Percentiles rank a stretch among this genome's conserved stretches.
Evolutionary conservation across 192 early-diverging fungal genomes (phyloP).

Genomic region (Podochytrium sp.): DNA sequence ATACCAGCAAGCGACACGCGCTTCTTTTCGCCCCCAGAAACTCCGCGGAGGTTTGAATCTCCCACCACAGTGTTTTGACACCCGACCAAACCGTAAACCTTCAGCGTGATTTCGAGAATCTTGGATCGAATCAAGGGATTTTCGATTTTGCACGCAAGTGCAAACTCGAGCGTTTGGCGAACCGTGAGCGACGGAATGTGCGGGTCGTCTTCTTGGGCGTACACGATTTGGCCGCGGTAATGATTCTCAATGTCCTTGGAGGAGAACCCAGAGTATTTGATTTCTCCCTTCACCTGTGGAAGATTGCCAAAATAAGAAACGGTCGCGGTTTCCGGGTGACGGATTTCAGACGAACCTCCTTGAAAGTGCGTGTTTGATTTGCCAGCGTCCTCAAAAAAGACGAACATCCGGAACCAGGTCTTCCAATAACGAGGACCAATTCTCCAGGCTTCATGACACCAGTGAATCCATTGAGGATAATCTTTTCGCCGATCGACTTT

Average conservation of each 20-base stretch:
- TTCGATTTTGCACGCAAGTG: conserved; percentile 66
- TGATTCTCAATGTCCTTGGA: conserved; percentile 57
- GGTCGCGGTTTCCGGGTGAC: too few species aligned
- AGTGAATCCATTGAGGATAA: conserved; percentile 60
- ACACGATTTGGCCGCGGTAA: conserved; percentile 77
- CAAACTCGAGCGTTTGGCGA: conserved; percentile 77
- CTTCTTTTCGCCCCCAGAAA: conserved; percentile 88
- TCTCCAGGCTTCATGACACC: conserved; percentile 78
- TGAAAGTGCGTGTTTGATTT: conserved; percentile 56
- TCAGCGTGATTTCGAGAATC: conserved; percentile 49
- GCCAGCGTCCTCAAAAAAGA: conserved; percentile 65
- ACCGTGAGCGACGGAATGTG: conserved; percentile 80
- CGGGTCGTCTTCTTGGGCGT: conserved; percentile 80
- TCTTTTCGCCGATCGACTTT: background rate
- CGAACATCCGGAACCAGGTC: conserved; percentile 72
- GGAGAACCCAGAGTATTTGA: conserved; percentile 71
- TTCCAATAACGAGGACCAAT: conserved; percentile 58
- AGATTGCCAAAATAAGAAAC: too few species aligned
- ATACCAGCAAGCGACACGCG: conserved; percentile 82
- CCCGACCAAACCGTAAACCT: conserved; percentile 36
- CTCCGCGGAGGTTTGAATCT: conserved; percentile 71
- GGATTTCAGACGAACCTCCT: conserved; percentile 10
- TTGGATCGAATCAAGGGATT: conserved; percentile 53
- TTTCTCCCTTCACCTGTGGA: conserved; percentile 52
- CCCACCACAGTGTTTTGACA: conserved; percentile 62